Percentiles rank a stretch among this genome's conserved stretches.
Conservation (phyloP, 2,329 filamentous ascomycete genomes). For the Stagonosporopsis rhizophila region DNA sequence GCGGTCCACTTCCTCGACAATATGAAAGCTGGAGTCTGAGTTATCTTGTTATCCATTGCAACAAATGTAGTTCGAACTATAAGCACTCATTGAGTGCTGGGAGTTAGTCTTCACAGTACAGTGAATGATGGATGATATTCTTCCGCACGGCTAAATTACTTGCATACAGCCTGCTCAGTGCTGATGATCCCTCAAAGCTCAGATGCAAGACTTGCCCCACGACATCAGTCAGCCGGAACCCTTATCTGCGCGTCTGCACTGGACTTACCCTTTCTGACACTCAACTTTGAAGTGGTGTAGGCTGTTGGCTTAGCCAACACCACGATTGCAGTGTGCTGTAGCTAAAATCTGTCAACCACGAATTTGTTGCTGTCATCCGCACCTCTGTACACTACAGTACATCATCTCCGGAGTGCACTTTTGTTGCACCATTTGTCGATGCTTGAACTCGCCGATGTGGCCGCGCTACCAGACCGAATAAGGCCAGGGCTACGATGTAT, state of each 20-base stretch:
- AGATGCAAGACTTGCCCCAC: constrained; percentile 2
- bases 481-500: too few species aligned
- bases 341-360: not conserved
- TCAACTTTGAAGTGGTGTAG: not conserved
- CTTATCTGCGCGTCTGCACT: constrained; percentile 8
- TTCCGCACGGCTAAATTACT: constrained; percentile 1
- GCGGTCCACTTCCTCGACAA: too few species aligned
- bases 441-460: constrained; percentile 19
- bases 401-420: not conserved
- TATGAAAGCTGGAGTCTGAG: too few species aligned
- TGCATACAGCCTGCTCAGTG: not conserved
- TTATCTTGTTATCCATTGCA: too few species aligned
- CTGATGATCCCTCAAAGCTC: not conserved
- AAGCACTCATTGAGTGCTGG: too few species aligned
- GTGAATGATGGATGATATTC: not conserved
- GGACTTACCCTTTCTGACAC: constrained; percentile 3
- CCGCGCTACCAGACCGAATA: constrained; percentile 13
- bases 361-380: too few species aligned
- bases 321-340: not conserved
- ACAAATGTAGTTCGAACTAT: too few species aligned
- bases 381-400: not conserved
- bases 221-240: constrained; percentile 8
- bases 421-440: not conserved
- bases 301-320: not conserved
- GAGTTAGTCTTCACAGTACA: too few species aligned